Evolutionary conservation across 306 rosid species (phyloP).

Genomic region (Cicer pinnatifidum): DNA sequence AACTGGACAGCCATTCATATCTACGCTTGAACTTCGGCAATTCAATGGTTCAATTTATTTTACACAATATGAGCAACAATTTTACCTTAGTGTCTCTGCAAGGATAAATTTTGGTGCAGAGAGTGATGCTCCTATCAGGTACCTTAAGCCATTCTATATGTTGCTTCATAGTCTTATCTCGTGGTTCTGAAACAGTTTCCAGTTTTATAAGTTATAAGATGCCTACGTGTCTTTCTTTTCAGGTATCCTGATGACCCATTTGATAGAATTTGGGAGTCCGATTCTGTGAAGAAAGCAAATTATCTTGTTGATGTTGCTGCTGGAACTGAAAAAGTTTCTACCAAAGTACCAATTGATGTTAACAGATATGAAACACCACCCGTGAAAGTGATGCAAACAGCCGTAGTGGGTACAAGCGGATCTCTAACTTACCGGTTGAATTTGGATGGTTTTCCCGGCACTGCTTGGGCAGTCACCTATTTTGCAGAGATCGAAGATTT

Average conservation of each 20-base stretch:
- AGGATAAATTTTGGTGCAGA: constrained; percentile 97
- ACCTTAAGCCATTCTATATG: constrained; percentile 22
- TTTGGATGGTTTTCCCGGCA: constrained; percentile 89
- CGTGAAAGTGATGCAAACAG: constrained; percentile 93
- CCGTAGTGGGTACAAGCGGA: constrained; percentile 88
- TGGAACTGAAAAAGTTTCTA: constrained; percentile 85
- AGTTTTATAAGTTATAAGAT: constrained; percentile 2
- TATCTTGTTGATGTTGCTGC: constrained; percentile 89
- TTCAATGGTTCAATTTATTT: constrained; percentile 87
- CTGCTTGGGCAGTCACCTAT: constrained; percentile 88
- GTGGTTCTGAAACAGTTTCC: constrained; percentile 26
- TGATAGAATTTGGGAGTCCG: constrained; percentile 94
- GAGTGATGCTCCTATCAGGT: constrained; percentile 82
- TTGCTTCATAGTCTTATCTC: constrained; percentile 28
- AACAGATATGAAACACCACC: constrained; percentile 78
- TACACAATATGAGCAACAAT: constrained; percentile 65
- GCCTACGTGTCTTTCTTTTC: constrained; percentile 38
- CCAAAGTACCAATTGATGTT: constrained; percentile 68
- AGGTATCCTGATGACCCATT: constrained; percentile 98
- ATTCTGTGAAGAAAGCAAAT: constrained; percentile 87
- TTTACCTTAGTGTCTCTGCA: constrained; percentile 92
- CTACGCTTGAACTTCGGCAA: constrained; percentile 94
- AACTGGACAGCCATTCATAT: constrained; percentile 91
- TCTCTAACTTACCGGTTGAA: constrained; percentile 85
- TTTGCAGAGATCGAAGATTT: constrained; percentile 96